Evolutionary conservation across 2,329 filamentous ascomycete genomes (phyloP), one percentile per base, ranked within the genome.

Genomic region (Hymenoscyphus albidus): DNA sequence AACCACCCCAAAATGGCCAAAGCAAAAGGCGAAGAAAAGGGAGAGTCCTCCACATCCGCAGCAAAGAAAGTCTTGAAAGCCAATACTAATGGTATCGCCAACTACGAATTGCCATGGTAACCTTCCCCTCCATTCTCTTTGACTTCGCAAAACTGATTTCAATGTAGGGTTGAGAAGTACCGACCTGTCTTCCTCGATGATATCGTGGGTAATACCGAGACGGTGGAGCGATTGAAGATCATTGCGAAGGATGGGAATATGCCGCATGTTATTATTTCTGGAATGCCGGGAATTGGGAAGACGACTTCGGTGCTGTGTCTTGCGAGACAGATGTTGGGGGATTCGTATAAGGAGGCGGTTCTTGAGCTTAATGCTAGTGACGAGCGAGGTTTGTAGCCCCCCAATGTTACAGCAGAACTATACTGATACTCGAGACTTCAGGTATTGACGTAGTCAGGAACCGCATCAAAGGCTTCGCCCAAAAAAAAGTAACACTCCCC

Each of bases 191-290:
- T 96, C 78, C 87, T 99, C 38, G 93, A 98, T 79, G 94, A 99
- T 80, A 89, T 99, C 62, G 95, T 99, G 62, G 95, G 95, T 74
- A 99, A 99, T 78, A 96, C 92, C 22, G 95, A 99, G 77, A 99
- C 95, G 0, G 93, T 99, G 73, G 94, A 98, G 78, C 90, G 95
- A 63, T 82, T 99, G 73, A 98, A 98, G 77, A 98, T 99, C 74
- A 98, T 99, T 72, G 93, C 95, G 58, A 95, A 93, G 78, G 95
- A 98, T 80, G 95, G 95, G 72, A 99, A 99, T 79, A 97, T 99
- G 93, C 95, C 95, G 2, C 95, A 99, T 79, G 87, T 99, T 74
- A 98, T 99, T 78, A 98, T 99, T 74, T 97, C 92, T n/a, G 95
- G 95, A 66, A 98, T 97, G 93, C 95, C 95, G 22, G 95, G 95